Evolutionary conservation across 306 rosid species (phyloP).

Genomic region (Gastrolobium villosum): DNA sequence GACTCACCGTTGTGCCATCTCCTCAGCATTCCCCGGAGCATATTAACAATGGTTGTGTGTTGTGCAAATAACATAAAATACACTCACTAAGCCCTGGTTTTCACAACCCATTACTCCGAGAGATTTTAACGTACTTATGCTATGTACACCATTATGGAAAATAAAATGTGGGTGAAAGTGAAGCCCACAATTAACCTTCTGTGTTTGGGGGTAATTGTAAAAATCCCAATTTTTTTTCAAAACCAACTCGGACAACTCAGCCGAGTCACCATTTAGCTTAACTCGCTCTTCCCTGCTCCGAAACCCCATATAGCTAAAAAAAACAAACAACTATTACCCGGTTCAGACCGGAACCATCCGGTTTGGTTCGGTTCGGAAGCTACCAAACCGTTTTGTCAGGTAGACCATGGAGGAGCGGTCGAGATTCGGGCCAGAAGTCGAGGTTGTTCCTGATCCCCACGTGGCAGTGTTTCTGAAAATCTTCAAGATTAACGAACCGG

Average conservation of each 20-base stretch:
- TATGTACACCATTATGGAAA: not conserved
- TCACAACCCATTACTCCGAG: not conserved
- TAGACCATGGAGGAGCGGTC: slow-evolving; percentile 77
- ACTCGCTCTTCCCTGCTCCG: not conserved
- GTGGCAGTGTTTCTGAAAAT: slow-evolving; percentile 70
- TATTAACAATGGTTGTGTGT: not conserved
- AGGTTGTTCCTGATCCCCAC: slow-evolving; percentile 55
- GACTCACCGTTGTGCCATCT: slow-evolving; percentile 87
- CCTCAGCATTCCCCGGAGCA: slow-evolving; percentile 67
- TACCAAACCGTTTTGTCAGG: slow-evolving; percentile 75
- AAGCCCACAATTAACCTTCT: slow-evolving; percentile 27
- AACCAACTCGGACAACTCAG: slow-evolving; percentile 46
- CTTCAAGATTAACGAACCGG: slow-evolving; percentile 65
- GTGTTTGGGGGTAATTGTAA: not conserved
- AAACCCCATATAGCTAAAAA: not conserved
- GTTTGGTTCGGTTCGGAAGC: not conserved
- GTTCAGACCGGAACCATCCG: slow-evolving; percentile 24
- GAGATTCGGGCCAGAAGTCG: slow-evolving; percentile 84
- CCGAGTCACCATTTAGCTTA: slow-evolving; percentile 32
- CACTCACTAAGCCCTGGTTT: slow-evolving; percentile 24
- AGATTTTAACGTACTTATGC: too few species aligned
- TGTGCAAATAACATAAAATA: not conserved
- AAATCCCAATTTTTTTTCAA: not conserved
- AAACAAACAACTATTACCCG: slow-evolving; percentile 46
- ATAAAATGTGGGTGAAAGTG: not conserved